A percentile compares a stretch with the other conserved stretches of the same genome.
Conservation (phyloP, 2,329 filamentous ascomycete genomes). For the Aureobasidium sp. region DNA sequence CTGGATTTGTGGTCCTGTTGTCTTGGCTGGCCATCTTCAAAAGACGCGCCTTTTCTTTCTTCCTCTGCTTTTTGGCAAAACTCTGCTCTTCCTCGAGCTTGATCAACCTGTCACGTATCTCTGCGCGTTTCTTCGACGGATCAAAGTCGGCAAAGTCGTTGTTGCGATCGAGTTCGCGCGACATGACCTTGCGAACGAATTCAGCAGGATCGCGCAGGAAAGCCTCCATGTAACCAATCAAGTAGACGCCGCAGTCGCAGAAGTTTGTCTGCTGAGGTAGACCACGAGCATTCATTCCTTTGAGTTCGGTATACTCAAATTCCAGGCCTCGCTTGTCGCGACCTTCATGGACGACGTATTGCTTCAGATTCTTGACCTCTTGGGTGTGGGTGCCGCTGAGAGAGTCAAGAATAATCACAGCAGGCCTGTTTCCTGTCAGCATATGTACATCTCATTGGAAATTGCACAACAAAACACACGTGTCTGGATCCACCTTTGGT, state of each 20-base stretch:
- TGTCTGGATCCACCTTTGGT: slow-evolving; percentile 25
- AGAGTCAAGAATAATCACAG: slow-evolving; percentile 83
- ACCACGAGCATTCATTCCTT: slow-evolving; percentile 60
- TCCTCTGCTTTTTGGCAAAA: slow-evolving; percentile 30
- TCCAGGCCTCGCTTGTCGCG: slow-evolving; percentile 48
- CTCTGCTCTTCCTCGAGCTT: slow-evolving; percentile 52
- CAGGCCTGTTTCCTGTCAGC: slow-evolving; percentile 41
- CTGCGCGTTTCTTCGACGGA: slow-evolving; percentile 50
- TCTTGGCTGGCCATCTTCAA: not conserved
- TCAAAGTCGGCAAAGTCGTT: slow-evolving; percentile 47
- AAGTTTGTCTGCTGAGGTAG: slow-evolving; percentile 77
- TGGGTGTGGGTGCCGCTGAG: slow-evolving; percentile 55
- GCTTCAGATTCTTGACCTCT: slow-evolving; percentile 60
- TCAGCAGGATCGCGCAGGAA: slow-evolving; percentile 67
- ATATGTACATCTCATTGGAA: not conserved
- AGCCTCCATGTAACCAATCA: slow-evolving; percentile 74
- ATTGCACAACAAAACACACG: slow-evolving; percentile 13
- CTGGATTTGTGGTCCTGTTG: not conserved
- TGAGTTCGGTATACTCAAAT: slow-evolving; percentile 37
- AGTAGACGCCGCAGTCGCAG: slow-evolving; percentile 81
- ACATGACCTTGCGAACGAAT: slow-evolving; percentile 60
- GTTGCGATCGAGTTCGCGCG: slow-evolving; percentile 50
- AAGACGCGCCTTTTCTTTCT: slow-evolving; percentile 14
- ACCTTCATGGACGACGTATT: slow-evolving; percentile 70
- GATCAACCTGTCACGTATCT: slow-evolving; percentile 60